Percentiles rank a stretch among this genome's conserved stretches.
Evolutionary conservation across 805 yeast genomes (phyloP).

Genomic region (Myxozyma nipponensis): DNA sequence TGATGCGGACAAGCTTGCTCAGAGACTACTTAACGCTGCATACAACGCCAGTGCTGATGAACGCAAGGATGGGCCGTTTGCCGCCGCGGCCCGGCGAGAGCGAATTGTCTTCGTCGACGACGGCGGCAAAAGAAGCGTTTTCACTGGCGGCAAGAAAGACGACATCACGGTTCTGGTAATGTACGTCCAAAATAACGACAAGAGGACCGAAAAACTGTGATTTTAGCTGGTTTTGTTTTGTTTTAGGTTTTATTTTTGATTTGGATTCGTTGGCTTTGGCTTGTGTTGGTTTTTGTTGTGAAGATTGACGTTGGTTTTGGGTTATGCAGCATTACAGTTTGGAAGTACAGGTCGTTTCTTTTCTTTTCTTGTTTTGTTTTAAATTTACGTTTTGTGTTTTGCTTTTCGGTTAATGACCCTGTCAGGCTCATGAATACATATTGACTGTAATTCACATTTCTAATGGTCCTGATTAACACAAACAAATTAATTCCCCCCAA

Average conservation of each 20-base stretch:
- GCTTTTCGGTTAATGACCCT: no score
- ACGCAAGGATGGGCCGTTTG: constrained; percentile 76
- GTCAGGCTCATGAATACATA: no score
- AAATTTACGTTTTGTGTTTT: background rate
- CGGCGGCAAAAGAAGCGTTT: no score
- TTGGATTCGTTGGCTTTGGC: background rate
- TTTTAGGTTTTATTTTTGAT: background rate
- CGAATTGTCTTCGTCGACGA: no score
- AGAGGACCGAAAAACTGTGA: background rate
- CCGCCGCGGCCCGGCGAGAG: constrained; percentile 65
- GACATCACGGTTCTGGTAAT: constrained; percentile 83
- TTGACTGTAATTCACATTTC: no score
- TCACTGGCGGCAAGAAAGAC: constrained; percentile 92
- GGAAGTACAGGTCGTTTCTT: background rate
- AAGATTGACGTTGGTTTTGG: background rate
- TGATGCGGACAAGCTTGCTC: constrained; percentile 48
- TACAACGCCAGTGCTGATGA: constrained; percentile 67
- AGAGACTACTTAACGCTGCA: constrained; percentile 61
- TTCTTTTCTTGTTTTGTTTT: background rate
- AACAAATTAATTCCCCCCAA: no score
- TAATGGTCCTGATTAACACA: no score
- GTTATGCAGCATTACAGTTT: no score
- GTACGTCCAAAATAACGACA: constrained; percentile 44
- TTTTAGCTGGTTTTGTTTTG: background rate
- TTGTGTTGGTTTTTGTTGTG: background rate